phyloP scores from a whole-genome alignment of 2,329 filamentous ascomycete species.

The Chrysosporium queenslandicum region DNA sequence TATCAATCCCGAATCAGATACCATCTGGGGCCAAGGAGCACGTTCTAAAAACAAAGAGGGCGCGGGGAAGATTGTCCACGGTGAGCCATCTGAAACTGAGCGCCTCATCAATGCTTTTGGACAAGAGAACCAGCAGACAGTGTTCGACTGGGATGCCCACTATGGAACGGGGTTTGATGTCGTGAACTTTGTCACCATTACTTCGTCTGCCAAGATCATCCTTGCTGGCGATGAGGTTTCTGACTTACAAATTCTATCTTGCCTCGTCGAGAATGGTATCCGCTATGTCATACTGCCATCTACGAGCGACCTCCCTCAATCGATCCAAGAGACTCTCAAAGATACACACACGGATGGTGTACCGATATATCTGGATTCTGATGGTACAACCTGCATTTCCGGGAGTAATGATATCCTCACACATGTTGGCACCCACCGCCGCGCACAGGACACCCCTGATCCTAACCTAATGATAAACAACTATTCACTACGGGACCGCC shows the following conservation, averaged over 20 bases:
- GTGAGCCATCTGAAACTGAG: constrained; percentile 52
- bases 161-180: constrained; percentile 84
- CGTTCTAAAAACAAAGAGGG: constrained; percentile 52
- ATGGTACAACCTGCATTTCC: constrained; percentile 22
- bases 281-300: constrained; percentile 24
- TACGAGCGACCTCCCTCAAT: background rate
- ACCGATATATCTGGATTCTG: constrained; percentile 20
- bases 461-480: constrained; percentile 22
- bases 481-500: constrained; percentile 23
- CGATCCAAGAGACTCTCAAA: constrained; percentile 8
- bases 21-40: constrained; percentile 90
- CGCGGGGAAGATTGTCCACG: constrained; percentile 59
- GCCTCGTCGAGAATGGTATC: constrained; percentile 32
- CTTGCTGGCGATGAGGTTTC: constrained; percentile 24
- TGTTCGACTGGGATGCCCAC: constrained; percentile 60
- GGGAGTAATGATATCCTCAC: constrained; percentile 28
- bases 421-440: constrained; percentile 22
- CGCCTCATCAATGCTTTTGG: constrained; percentile 69
- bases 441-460: constrained; percentile 6
- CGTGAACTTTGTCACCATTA: constrained; percentile 38
- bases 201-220: constrained; percentile 22
- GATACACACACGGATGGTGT: constrained; percentile 17
- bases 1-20: constrained; percentile 50
- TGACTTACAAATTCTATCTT: constrained; percentile 32
- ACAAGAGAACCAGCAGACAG: constrained; percentile 63